phyloP scores from a whole-genome alignment of 2,329 filamentous ascomycete species.

The Aureobasidium namibiae region DNA sequence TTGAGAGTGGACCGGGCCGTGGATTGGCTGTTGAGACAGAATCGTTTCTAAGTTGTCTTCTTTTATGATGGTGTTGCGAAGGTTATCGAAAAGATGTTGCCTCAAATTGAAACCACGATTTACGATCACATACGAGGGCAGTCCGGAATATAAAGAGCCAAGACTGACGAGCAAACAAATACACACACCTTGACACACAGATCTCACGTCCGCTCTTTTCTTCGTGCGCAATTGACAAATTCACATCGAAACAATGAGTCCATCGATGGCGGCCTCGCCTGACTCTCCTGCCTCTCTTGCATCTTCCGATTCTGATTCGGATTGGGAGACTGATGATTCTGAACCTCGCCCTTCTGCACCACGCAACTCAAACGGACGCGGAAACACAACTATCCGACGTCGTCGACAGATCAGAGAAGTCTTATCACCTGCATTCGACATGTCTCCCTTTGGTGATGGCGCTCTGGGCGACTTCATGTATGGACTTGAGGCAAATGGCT shows the following conservation, averaged over 20 bases:
- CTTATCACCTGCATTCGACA: not conserved
- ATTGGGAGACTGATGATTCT: not conserved
- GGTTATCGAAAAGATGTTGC: not conserved
- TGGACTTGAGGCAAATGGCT: not conserved
- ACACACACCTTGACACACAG: no score
- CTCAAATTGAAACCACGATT: not conserved
- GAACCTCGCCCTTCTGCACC: not conserved
- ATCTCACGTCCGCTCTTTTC: no score
- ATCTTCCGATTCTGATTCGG: not conserved
- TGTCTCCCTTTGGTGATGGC: not conserved
- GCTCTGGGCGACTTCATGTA: not conserved
- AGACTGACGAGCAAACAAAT: not conserved
- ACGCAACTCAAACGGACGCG: not conserved
- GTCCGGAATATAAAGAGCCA: no score
- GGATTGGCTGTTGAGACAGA: conserved; percentile 42
- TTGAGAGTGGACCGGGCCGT: conserved; percentile 51
- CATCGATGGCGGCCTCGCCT: no score
- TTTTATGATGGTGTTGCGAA: not conserved
- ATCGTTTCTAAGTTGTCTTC: conserved; percentile 5
- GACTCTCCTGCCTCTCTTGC: not conserved
- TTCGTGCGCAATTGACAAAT: no score
- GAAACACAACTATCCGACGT: no score
- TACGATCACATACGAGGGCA: not conserved
- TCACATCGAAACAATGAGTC: no score
- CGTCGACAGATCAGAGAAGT: no score